A percentile compares a stretch with the other conserved stretches of the same genome.
Evolutionary conservation across 2,329 filamentous ascomycete genomes (phyloP).

Genomic region (Akanthomyces dipterigenus): DNA sequence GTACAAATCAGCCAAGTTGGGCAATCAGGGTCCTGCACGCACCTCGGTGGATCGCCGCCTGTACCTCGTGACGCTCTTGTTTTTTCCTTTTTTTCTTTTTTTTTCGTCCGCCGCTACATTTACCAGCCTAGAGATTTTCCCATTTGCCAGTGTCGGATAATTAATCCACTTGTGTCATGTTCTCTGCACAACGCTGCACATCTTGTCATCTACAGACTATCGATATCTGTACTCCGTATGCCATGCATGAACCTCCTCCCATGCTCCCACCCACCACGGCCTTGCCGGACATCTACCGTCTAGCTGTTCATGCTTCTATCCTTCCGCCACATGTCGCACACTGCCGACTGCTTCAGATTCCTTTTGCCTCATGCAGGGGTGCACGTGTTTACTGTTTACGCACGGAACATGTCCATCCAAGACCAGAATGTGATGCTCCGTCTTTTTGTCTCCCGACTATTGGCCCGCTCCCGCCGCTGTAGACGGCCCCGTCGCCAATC

Average conservation of each 20-base stretch:
- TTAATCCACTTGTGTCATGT: neutral
- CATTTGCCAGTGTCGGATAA: neutral
- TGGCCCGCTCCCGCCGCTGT: no score
- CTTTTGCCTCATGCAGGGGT: neutral
- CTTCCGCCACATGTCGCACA: neutral
- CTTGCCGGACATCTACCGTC: no score
- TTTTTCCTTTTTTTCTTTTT: neutral
- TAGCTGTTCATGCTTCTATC: slow-evolving; percentile 1
- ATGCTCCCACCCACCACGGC: no score
- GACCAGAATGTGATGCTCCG: no score
- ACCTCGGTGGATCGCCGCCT: neutral
- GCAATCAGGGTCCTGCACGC: neutral
- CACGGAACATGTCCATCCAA: no score
- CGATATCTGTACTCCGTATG: no score
- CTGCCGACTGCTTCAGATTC: neutral
- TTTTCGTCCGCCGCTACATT: neutral
- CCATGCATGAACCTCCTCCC: no score
- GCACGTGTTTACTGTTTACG: no score
- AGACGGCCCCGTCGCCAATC: neutral
- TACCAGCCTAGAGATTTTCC: neutral
- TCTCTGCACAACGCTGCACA: neutral
- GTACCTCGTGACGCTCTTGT: neutral
- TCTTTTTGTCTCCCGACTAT: no score
- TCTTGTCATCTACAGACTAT: neutral
- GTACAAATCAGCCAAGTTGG: no score